phyloP scores from a whole-genome alignment of 352 stramenopile species.

The Phytophthora ramorum region DNA sequence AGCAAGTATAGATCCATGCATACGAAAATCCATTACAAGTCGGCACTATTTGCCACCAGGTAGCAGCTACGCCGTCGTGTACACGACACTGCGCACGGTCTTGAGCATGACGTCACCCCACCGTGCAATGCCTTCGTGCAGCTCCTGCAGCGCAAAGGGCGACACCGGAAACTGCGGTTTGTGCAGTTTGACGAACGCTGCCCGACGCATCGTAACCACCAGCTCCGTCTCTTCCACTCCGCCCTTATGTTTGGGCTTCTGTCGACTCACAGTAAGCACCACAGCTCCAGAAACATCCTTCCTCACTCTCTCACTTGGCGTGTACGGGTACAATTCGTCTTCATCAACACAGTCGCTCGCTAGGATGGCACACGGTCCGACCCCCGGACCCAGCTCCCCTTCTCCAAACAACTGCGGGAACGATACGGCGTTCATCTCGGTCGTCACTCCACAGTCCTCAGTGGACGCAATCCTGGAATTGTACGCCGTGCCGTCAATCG shows the following conservation, averaged over 20 bases:
- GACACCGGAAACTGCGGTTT: conserved; percentile 27
- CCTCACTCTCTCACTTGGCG: conserved; percentile 30
- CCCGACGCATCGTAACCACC: conserved; percentile 38
- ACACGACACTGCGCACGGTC: conserved; percentile 37
- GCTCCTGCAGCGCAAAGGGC: conserved; percentile 30
- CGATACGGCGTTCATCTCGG: conserved; percentile 38
- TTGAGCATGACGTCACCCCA: conserved; percentile 51
- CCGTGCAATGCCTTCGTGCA: conserved; percentile 33
- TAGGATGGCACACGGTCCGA: conserved; percentile 29
- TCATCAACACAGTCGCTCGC: conserved; percentile 41
- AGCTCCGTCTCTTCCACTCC: conserved; percentile 29
- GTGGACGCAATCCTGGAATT: conserved; percentile 40
- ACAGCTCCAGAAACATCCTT: conserved; percentile 42
- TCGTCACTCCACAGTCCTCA: conserved; percentile 29
- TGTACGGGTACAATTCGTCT: conserved; percentile 53
- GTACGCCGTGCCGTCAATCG: conserved; percentile 28
- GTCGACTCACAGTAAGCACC: conserved; percentile 22
- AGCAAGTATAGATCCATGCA: not conserved
- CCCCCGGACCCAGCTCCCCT: conserved; percentile 16
- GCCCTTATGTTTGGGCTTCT: conserved; percentile 14
- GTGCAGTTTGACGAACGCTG: conserved; percentile 39
- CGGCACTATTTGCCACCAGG: not conserved
- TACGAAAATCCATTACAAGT: not conserved
- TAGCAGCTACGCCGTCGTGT: conserved; percentile 26
- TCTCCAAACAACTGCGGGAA: conserved; percentile 36